phyloP scores from a whole-genome alignment of 345 rosid genomes.

The Citrus trifoliata region DNA sequence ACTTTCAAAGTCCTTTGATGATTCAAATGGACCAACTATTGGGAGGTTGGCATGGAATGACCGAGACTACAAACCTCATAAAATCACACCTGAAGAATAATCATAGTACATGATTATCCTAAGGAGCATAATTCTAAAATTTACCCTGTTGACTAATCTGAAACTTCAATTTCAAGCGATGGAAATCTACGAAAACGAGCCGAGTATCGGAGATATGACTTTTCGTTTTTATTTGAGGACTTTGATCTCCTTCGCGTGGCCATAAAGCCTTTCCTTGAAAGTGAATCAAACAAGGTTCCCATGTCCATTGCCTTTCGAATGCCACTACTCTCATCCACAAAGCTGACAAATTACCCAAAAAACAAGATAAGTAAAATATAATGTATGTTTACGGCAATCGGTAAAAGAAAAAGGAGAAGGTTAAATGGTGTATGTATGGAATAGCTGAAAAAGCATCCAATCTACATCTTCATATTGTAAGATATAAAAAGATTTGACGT shows the following conservation, averaged over 20 bases:
- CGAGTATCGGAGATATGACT: constrained; percentile 35
- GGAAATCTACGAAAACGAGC: constrained; percentile 46
- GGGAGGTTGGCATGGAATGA: background rate
- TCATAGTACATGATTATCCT: background rate
- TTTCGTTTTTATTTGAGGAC: constrained; percentile 29
- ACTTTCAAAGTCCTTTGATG: background rate
- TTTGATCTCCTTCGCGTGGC: constrained; percentile 53
- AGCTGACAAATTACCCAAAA: constrained; percentile 37
- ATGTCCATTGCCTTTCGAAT: constrained; percentile 63
- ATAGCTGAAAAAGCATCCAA: background rate
- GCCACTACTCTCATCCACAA: constrained; percentile 39
- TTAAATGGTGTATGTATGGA: background rate
- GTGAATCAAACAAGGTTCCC: constrained; percentile 66
- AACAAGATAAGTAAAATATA: background rate
- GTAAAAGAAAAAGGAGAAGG: background rate
- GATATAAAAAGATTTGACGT: background rate
- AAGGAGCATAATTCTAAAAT: background rate
- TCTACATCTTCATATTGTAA: background rate
- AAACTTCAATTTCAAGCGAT: constrained; percentile 48
- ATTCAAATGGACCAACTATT: background rate
- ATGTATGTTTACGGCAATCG: background rate
- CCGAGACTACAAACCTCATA: background rate
- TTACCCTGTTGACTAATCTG: constrained; percentile 41
- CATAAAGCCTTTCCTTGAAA: constrained; percentile 49
- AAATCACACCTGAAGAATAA: background rate